These are phyloP conservation scores for Suillus subaureus DNA, from an alignment of 768 basidiomycete species.

Conservation along the genomic window DNA sequence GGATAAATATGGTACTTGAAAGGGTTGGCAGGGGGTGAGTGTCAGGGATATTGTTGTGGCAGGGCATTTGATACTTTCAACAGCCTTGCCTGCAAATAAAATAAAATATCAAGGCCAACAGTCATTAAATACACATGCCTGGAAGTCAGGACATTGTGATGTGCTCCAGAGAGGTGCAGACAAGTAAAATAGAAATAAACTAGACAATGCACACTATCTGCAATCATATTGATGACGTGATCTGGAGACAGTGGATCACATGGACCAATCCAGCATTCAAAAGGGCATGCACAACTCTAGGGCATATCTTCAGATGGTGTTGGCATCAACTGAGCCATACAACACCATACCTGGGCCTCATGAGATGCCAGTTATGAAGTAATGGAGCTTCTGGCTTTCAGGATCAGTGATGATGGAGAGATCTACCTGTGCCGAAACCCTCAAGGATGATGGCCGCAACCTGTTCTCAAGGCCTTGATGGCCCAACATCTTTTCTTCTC, in stretches of 20 bases:
- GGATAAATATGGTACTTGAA: no score
- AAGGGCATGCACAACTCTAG: neutral
- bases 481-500: neutral
- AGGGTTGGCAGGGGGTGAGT: no score
- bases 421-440: neutral
- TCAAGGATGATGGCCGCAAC: neutral
- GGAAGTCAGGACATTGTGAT: no score
- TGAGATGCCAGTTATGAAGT: neutral
- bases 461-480: rapidly evolving
- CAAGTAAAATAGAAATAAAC: neutral
- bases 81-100: no score
- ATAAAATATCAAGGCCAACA: no score
- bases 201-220: neutral
- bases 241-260: neutral
- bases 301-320: neutral
- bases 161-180: neutral
- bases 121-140: no score
- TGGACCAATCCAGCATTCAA: neutral
- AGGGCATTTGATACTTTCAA: no score
- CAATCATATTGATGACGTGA: neutral
- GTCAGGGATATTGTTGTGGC: no score
- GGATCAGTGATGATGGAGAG: neutral
- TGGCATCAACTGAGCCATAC: neutral
- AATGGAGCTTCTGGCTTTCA: neutral
- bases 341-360: neutral